These are phyloP conservation scores for Auricularia cornea DNA, from an alignment of 768 basidiomycete genomes.

Conservation along the genomic window DNA sequence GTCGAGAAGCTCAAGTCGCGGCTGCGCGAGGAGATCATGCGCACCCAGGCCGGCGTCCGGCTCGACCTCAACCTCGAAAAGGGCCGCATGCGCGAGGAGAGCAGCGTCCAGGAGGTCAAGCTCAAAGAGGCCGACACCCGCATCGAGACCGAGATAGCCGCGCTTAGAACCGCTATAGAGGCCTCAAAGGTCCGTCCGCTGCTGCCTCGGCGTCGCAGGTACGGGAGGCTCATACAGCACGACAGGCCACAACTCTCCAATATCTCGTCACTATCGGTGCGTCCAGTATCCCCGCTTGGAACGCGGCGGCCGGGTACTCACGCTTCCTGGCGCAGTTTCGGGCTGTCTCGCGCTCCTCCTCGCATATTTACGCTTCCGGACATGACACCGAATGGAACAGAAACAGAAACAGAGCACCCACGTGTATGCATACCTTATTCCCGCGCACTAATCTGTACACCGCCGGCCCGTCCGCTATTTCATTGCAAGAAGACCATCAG, in stretches of 20 bases:
- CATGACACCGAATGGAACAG: neutral
- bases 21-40: conserved; percentile 81
- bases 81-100: conserved; percentile 83
- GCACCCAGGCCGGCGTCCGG: conserved; percentile 88
- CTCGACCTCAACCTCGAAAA: conserved; percentile 96
- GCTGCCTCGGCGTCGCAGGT: neutral
- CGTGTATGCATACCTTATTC: neutral
- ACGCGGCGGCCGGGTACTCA: too few species aligned
- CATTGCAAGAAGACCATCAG: too few species aligned
- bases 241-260: conserved; percentile 74
- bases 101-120: conserved; percentile 84
- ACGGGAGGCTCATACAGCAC: too few species aligned
- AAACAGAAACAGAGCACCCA: neutral
- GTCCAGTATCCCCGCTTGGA: conserved; percentile 21
- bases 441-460: neutral
- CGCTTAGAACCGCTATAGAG: conserved; percentile 73
- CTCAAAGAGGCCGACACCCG: conserved; percentile 96
- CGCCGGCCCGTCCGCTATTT: too few species aligned
- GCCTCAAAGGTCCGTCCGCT: conserved; percentile 60
- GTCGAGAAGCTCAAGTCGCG: conserved; percentile 93
- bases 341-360: conserved; percentile 80
- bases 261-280: conserved; percentile 81
- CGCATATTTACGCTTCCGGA: conserved; percentile 73
- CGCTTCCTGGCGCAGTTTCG: too few species aligned
- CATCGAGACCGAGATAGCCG: conserved; percentile 94